A percentile compares a stretch with the other conserved stretches of the same genome.
Evolutionary conservation across 2,329 filamentous ascomycete genomes (phyloP).

Genomic region (Botrytis galanthina): DNA sequence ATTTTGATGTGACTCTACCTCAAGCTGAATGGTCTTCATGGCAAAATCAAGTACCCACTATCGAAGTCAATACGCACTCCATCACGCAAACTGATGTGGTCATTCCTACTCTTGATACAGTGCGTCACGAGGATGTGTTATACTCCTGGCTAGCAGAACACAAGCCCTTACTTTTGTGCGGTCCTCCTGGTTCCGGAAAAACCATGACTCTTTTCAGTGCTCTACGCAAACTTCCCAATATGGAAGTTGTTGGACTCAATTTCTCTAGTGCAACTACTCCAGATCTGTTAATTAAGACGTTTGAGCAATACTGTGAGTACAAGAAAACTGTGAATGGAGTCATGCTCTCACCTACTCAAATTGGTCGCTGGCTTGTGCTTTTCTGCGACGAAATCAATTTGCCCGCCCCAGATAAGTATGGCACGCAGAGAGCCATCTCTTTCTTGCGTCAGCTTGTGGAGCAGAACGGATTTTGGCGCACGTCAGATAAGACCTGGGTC

Average conservation of each 20-base stretch:
- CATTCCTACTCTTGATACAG: constrained; percentile 94
- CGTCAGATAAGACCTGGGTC: constrained; percentile 96
- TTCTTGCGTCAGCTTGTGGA: constrained; percentile 97
- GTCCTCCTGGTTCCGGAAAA: constrained; percentile 97
- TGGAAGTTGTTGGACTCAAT: constrained; percentile 98
- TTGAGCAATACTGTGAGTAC: constrained; percentile 99
- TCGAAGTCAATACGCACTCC: constrained; percentile 98
- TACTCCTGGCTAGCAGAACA: constrained; percentile 99
- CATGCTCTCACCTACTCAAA: constrained; percentile 91
- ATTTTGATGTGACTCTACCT: constrained; percentile 88
- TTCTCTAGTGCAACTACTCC: constrained; percentile 98
- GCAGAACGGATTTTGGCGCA: constrained; percentile 98
- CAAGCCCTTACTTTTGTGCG: constrained; percentile 93
- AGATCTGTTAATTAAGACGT: constrained; percentile 96
- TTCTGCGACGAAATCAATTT: constrained; percentile 99
- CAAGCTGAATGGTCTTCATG: constrained; percentile 86
- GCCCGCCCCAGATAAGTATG: constrained; percentile 95
- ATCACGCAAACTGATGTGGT: constrained; percentile 98
- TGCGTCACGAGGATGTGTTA: constrained; percentile 96
- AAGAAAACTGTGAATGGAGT: constrained; percentile 97
- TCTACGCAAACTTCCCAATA: constrained; percentile 92
- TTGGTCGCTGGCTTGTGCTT: constrained; percentile 94
- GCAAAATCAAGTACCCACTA: constrained; percentile 89
- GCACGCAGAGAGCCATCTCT: constrained; percentile 93
- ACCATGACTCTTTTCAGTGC: constrained; percentile 99